Conservation (phyloP, 2,329 filamentous ascomycete genomes). For the Pseudopyrenochaeta lycopersici region DNA sequence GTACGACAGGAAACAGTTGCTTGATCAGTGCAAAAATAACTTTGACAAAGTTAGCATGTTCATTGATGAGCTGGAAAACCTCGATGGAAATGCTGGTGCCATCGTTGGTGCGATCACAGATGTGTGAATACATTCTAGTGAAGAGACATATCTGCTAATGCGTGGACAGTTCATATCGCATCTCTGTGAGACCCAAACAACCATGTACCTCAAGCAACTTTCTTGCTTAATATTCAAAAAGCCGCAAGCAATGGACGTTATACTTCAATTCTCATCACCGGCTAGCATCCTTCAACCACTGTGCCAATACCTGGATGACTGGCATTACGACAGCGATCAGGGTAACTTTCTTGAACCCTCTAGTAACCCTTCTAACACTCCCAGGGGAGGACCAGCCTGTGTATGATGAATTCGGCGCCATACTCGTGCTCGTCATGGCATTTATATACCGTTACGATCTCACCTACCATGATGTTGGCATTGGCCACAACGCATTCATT, state of each 20-base stretch:
- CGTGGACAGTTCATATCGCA: constrained; percentile 68
- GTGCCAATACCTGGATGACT: constrained; percentile 78
- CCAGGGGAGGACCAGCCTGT: constrained; percentile 80
- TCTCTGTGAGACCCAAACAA: constrained; percentile 77
- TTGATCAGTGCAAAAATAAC: constrained; percentile 80
- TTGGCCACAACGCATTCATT: constrained; percentile 72
- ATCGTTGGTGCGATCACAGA: constrained; percentile 74
- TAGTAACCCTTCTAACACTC: constrained; percentile 17
- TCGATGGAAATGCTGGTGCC: constrained; percentile 90
- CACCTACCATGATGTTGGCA: constrained; percentile 69
- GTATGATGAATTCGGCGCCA: constrained; percentile 85
- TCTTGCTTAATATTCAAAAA: constrained; percentile 78
- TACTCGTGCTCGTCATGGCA: constrained; percentile 76
- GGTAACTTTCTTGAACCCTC: constrained; percentile 42
- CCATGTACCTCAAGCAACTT: constrained; percentile 78
- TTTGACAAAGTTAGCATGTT: constrained; percentile 78
- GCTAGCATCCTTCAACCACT: constrained; percentile 75
- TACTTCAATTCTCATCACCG: constrained; percentile 78
- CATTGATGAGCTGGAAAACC: constrained; percentile 83
- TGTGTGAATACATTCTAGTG: constrained; percentile 26
- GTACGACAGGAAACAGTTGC: constrained; percentile 79
- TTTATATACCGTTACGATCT: constrained; percentile 80
- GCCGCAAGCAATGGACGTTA: constrained; percentile 75
- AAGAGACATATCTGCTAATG: constrained; percentile 9
- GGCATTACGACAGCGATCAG: constrained; percentile 84